phyloP scores from a whole-genome alignment of 352 stramenopile species.

The Phytophthora parvispora region DNA sequence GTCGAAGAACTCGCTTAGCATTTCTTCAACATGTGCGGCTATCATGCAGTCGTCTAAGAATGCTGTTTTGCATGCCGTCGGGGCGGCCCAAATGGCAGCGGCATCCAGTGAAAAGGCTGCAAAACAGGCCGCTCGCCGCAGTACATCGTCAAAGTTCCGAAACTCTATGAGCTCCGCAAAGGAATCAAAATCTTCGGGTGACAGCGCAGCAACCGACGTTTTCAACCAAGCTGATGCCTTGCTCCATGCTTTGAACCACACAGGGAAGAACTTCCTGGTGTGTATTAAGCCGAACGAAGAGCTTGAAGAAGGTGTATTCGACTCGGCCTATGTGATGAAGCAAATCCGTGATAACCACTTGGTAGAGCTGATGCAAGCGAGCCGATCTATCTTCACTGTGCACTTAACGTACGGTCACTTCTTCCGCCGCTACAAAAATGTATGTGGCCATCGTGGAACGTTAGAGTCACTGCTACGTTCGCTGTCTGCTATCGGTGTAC shows the following conservation, averaged over 20 bases:
- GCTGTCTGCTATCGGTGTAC: slow-evolving; percentile 81
- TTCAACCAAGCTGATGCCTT: slow-evolving; percentile 76
- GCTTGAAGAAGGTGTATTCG: slow-evolving; percentile 70
- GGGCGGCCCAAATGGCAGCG: slow-evolving; percentile 69
- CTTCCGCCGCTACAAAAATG: slow-evolving; percentile 84
- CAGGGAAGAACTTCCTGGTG: slow-evolving; percentile 85
- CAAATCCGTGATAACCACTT: slow-evolving; percentile 78
- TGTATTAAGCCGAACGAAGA: slow-evolving; percentile 84
- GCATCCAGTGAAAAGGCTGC: slow-evolving; percentile 60
- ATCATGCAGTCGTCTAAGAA: slow-evolving; percentile 92
- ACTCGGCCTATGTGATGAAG: slow-evolving; percentile 78
- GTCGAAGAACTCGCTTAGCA: slow-evolving; percentile 75
- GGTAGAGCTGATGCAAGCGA: slow-evolving; percentile 82
- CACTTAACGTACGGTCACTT: slow-evolving; percentile 86
- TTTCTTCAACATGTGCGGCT: slow-evolving; percentile 81
- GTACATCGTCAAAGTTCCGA: slow-evolving; percentile 51
- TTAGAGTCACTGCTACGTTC: slow-evolving; percentile 79
- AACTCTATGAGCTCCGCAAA: slow-evolving; percentile 61
- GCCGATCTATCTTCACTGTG: slow-evolving; percentile 77
- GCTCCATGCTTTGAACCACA: slow-evolving; percentile 75
- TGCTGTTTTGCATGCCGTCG: slow-evolving; percentile 74
- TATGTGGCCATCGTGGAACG: slow-evolving; percentile 81
- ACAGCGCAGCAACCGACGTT: slow-evolving; percentile 67
- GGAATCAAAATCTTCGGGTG: slow-evolving; percentile 41
- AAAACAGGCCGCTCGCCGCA: slow-evolving; percentile 41